Evolutionary conservation across 2,329 filamentous ascomycete species (phyloP), one percentile per base, ranked within the genome.

Genomic region (Fusarium torulosum): DNA sequence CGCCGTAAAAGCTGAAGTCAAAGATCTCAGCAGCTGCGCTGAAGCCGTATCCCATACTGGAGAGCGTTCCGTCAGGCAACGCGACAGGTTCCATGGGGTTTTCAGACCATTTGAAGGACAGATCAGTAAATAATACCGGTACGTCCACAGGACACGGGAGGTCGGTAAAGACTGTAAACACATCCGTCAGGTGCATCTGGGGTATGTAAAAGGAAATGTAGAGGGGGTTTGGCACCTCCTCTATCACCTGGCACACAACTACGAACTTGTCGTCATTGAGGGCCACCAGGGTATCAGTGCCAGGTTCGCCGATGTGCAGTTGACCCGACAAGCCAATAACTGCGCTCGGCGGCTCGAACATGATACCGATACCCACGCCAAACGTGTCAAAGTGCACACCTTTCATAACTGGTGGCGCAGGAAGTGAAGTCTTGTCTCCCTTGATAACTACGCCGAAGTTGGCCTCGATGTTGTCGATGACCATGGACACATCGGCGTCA

Each of bases 191-290:
- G 13, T 57, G 49, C 47, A 57, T 25, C 31, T 54, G 6, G 2
- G 54, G 54, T 1, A 57, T 49, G 23, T 54, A 57, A 19, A 57
- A 57, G 2, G 54, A 57, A 6, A 54, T 38, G 0, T 53, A 57
- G 0, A 57, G 29, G 3, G 54, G 54, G 7, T 38, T 57, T 4
- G 54, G 54, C 0, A 44, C 31, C 13, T 44, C 54, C 19, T 54
- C 54, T n/a, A 38, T 17, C 4, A 57, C 13, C 9, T 57, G 15
- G 0, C 54, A 57, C 5, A 57, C 40, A 29, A 57, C 49, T 13
- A 53, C 54, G 1, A 57, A 57, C 3, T 14, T 19, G 38, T 38
- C 29, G 3, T 57, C 54, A 1, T 53, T 31, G 25, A 57, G 49
- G 6, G 23, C 15, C 13, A 44, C 47, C 0, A 17, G 19, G 4